These are phyloP conservation scores for Trichosporon asahii DNA, from an alignment of 1,284 basidiomycete genomes.

Conservation along the genomic window DNA sequence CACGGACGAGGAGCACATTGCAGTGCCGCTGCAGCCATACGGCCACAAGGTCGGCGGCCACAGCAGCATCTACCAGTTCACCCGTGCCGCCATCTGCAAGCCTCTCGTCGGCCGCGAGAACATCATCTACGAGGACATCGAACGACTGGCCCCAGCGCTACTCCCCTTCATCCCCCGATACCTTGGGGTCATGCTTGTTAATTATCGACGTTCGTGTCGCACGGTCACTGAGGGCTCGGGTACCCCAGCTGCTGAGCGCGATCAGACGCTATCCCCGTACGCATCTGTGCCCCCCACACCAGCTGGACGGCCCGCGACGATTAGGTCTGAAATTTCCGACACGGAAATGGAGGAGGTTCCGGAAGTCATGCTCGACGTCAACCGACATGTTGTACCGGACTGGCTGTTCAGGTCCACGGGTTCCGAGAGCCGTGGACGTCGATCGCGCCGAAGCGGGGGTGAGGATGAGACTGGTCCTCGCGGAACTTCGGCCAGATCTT, in stretches of 20 bases:
- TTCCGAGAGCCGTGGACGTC: conserved; percentile 7
- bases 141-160: conserved; percentile 83
- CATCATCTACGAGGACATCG: conserved; percentile 95
- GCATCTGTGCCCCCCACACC: conserved; percentile 37
- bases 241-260: conserved; percentile 33
- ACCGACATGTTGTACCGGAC: conserved; percentile 91
- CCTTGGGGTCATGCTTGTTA: conserved; percentile 96
- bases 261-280: conserved; percentile 26
- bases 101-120: conserved; percentile 95
- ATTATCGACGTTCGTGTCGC: conserved; percentile 64
- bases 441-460: neutral
- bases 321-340: conserved; percentile 32
- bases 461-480: conserved; percentile 18
- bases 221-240: conserved; percentile 48
- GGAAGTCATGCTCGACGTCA: conserved; percentile 83
- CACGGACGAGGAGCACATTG: conserved; percentile 59
- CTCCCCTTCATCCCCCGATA: conserved; percentile 93
- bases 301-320: conserved; percentile 14
- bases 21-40: conserved; percentile 92
- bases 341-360: conserved; percentile 60
- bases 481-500: conserved; percentile 12
- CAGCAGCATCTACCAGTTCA: conserved; percentile 96
- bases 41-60: conserved; percentile 98
- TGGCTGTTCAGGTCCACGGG: conserved; percentile 64
- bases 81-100: conserved; percentile 97